Evolutionary conservation across 148 eudicot species (phyloP).

Genomic region (Nepenthes gracilis): DNA sequence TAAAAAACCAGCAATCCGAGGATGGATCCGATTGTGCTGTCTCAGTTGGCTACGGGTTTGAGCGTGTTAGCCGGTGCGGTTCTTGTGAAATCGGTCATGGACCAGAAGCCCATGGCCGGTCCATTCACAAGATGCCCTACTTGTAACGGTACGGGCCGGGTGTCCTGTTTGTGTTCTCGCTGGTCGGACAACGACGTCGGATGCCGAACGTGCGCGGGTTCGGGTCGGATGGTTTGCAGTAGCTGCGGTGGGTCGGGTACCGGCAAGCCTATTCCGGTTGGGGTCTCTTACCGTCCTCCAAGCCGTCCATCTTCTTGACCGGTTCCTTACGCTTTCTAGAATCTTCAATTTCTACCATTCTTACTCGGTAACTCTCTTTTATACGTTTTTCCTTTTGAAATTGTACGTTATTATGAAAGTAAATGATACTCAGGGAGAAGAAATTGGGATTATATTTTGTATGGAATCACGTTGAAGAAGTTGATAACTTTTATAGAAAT

Average conservation of each 20-base stretch:
- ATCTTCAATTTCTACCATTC: no score
- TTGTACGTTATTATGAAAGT: no score
- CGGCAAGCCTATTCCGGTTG: conserved; percentile 65
- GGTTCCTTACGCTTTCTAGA: not conserved
- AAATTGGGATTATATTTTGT: no score
- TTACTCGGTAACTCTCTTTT: no score
- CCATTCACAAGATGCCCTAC: conserved; percentile 52
- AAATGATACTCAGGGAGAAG: no score
- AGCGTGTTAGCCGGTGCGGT: conserved; percentile 78
- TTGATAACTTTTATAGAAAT: no score
- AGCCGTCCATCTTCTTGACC: conserved; percentile 6
- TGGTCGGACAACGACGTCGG: conserved; percentile 94
- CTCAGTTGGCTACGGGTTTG: conserved; percentile 71
- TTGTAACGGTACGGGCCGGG: conserved; percentile 85
- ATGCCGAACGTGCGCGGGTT: conserved; percentile 63
- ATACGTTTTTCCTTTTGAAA: no score
- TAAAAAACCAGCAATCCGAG: not conserved
- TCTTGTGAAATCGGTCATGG: conserved; percentile 52
- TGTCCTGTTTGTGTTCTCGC: conserved; percentile 56
- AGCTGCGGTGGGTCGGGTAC: conserved; percentile 92
- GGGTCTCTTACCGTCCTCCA: conserved; percentile 30
- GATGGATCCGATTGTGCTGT: conserved; percentile 66
- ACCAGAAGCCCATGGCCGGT: conserved; percentile 52
- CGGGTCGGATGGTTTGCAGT: conserved; percentile 66
- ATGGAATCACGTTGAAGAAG: no score